phyloP scores from a whole-genome alignment of 371 early-diverging fungal genomes.

The Neoconidiobolus thromboides region DNA sequence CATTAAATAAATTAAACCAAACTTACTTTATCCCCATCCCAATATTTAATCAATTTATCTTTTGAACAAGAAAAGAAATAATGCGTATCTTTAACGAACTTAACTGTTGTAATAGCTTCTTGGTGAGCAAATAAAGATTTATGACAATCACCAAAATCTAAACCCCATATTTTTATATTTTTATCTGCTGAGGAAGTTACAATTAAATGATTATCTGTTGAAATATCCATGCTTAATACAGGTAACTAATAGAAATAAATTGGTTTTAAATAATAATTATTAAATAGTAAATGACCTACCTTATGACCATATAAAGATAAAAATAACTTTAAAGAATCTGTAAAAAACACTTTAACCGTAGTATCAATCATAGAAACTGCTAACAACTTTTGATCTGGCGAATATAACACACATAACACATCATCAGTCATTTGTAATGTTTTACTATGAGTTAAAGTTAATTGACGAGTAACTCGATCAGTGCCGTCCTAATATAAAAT shows the following conservation, averaged over 20 bases:
- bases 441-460: slow-evolving; percentile 65
- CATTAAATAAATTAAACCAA: slow-evolving; percentile 51
- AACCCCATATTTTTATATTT: slow-evolving; percentile 91
- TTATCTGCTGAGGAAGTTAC: slow-evolving; percentile 89
- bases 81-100: slow-evolving; percentile 85
- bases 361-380: slow-evolving; percentile 82
- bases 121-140: slow-evolving; percentile 83
- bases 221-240: slow-evolving; percentile 87
- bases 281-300: too few relatives aligned
- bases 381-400: slow-evolving; percentile 65
- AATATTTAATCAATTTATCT: slow-evolving; percentile 80
- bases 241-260: slow-evolving; percentile 28
- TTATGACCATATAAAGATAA: slow-evolving; percentile 93
- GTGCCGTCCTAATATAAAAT: not conserved
- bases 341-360: slow-evolving; percentile 91
- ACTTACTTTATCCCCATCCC: slow-evolving; percentile 82
- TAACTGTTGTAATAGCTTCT: slow-evolving; percentile 68
- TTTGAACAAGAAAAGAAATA: slow-evolving; percentile 81
- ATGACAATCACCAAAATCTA: slow-evolving; percentile 97
- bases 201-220: slow-evolving; percentile 72
- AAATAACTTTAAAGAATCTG: slow-evolving; percentile 88
- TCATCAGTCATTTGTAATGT: slow-evolving; percentile 88
- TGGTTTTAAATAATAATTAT: too few relatives aligned
- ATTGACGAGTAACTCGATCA: slow-evolving; percentile 17
- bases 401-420: slow-evolving; percentile 66